Percentiles rank a stretch among this genome's conserved stretches.
Conservation (phyloP, 192 early-diverging fungal species). For the Coemansia sp. region DNA sequence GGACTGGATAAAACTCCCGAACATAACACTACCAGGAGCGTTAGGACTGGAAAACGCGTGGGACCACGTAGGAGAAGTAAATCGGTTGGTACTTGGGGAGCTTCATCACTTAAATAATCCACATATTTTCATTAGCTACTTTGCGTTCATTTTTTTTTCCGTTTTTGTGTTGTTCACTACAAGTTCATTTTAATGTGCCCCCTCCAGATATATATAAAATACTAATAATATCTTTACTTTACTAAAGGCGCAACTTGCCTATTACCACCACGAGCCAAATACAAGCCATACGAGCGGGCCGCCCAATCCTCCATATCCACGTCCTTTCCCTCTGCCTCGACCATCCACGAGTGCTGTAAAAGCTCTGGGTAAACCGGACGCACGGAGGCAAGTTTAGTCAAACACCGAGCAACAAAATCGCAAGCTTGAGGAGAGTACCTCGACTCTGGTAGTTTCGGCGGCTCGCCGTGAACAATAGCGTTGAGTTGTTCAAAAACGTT, state of each 20-base stretch:
- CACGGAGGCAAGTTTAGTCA: constrained; percentile 68
- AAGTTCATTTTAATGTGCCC: background rate
- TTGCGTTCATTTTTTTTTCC: background rate
- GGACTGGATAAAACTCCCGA: constrained; percentile 27
- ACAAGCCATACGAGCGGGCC: constrained; percentile 56
- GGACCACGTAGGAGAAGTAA: constrained; percentile 34
- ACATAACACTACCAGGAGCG: background rate
- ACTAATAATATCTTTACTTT: background rate
- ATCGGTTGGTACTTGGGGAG: constrained; percentile 42
- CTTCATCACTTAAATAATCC: background rate
- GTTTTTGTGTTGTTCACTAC: background rate
- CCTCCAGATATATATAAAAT: background rate
- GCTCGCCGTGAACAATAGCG: constrained; percentile 79
- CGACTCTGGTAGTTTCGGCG: constrained; percentile 70
- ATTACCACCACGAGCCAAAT: constrained; percentile 22
- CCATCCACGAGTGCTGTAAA: constrained; percentile 77
- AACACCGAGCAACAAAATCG: constrained; percentile 78
- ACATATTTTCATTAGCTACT: too few species aligned
- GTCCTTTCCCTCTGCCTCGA: constrained; percentile 58
- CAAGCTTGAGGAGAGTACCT: constrained; percentile 69
- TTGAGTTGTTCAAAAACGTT: constrained; percentile 86
- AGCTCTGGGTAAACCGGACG: constrained; percentile 79
- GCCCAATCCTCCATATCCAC: constrained; percentile 91
- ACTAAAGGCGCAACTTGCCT: constrained; percentile 8
- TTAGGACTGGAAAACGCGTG: constrained; percentile 11